phyloP scores from a whole-genome alignment of 495 filamentous ascomycete species.

The Aspergillus asperescens region DNA sequence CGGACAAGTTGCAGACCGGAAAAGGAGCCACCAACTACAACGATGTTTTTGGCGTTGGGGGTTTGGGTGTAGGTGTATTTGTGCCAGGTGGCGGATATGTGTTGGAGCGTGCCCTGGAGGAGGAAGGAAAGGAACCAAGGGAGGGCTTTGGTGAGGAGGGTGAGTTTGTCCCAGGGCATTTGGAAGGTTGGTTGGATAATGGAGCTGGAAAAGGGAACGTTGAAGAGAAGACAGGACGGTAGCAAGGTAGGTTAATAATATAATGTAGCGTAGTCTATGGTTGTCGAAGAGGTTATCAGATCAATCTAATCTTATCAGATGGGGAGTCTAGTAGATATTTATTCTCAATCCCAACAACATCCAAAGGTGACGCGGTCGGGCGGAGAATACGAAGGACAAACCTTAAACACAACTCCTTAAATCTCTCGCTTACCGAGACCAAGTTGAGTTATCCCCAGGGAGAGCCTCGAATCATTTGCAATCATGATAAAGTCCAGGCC shows the following conservation, averaged over 20 bases:
- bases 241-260: no score
- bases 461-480: no score
- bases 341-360: no score
- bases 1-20: slow-evolving; percentile 44
- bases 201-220: neutral
- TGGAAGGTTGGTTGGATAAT: neutral
- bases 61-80: slow-evolving; percentile 14
- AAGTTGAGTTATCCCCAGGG: no score
- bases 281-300: neutral
- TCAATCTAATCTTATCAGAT: slow-evolving; percentile 2
- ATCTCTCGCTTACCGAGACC: no score
- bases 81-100: slow-evolving; percentile 14
- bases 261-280: neutral
- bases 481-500: no score
- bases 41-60: slow-evolving; percentile 36
- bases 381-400: no score
- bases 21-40: slow-evolving; percentile 54
- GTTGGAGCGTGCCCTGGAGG: neutral
- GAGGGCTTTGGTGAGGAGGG: neutral
- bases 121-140: slow-evolving; percentile 12
- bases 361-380: no score
- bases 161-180: neutral
- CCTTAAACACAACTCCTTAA: no score
- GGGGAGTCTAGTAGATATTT: no score
- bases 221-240: neutral